These are phyloP conservation scores for Eutypella sp. DNA, from an alignment of 2,329 filamentous ascomycete species.

Conservation along the genomic window DNA sequence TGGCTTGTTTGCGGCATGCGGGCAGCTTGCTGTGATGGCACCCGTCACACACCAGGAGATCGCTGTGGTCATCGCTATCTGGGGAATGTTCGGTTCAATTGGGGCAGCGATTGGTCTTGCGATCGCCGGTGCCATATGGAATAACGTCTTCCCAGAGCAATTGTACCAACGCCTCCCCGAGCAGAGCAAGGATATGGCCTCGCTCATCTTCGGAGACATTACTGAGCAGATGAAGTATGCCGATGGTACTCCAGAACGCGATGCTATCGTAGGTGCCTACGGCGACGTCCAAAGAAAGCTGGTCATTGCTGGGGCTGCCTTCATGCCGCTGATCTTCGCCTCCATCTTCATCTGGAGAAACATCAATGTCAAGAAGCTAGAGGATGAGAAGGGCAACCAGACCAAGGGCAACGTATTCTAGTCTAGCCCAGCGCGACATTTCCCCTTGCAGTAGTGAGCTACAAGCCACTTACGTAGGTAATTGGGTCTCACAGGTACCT, in stretches of 20 bases:
- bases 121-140: slow-evolving; percentile 59
- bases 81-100: slow-evolving; percentile 52
- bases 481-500: no score
- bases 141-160: slow-evolving; percentile 40
- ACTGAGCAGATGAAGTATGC: slow-evolving; percentile 44
- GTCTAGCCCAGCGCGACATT: background rate
- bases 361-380: slow-evolving; percentile 32
- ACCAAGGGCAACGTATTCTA: slow-evolving; percentile 32
- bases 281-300: slow-evolving; percentile 32
- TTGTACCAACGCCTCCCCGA: slow-evolving; percentile 38
- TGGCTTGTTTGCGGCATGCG: slow-evolving; percentile 35
- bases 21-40: slow-evolving; percentile 53
- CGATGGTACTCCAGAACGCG: slow-evolving; percentile 40
- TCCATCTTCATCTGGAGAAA: slow-evolving; percentile 34
- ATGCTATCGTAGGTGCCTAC: slow-evolving; percentile 56
- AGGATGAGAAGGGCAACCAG: slow-evolving; percentile 27
- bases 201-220: slow-evolving; percentile 42
- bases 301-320: slow-evolving; percentile 33
- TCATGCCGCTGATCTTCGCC: slow-evolving; percentile 29
- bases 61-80: slow-evolving; percentile 51
- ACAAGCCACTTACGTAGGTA: no score
- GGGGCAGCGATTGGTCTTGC: slow-evolving; percentile 54
- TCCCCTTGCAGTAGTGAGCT: background rate
- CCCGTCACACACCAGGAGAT: slow-evolving; percentile 50
- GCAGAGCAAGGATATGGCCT: slow-evolving; percentile 27